Evolutionary conservation across 345 rosid genomes (phyloP), one percentile per base, ranked within the genome.

Genomic region (Geranium rotundifolium): DNA sequence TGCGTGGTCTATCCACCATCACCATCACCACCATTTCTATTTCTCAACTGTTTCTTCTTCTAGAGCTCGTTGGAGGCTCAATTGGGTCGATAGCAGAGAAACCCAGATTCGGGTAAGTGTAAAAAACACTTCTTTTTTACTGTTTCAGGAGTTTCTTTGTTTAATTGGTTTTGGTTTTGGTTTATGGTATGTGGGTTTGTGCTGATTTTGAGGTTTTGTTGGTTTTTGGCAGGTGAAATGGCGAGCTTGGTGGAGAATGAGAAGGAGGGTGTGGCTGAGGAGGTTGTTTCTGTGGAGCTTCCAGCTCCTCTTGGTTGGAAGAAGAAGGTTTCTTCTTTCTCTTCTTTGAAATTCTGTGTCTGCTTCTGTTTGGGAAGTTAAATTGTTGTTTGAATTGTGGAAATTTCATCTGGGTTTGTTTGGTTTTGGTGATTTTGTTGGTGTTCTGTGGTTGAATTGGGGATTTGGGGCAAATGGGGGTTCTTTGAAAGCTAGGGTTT

Each of bases 271-370:
- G 37, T 7, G 7, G 4, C 37, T 3, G 55, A 50, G 55, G 55
- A 50, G 12, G 55, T 50, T 3, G 55, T 50, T 12, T 50, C 55
- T 15, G 15, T 50, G 55, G 55, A 50, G 6, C 55, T 50, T 15
- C 55, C 55, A 10, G 55, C 55, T 50, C 55, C 55, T 50, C n/a
- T 15, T 50, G 55, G 55, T 50, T 50, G 55, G 55, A 50, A 50
- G 55, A 50, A 50, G n/a, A 50, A 50, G 55, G 55, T 50, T 17
- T 50, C 55, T 50, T 50, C n/a, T 50, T 17, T 50, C 55, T 50
- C 17, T 50, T 12, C 55, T 50, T 10, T 50, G 13, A 12, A 4
- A 3, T 50, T 2, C 4, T 31, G 37, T 31, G 37, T 31, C 37
- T 31, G 7, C 3, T 31, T 31, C 37, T 31, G 37, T 31, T 31